phyloP scores from a whole-genome alignment of 257 asterid species.

The Solanum pinnatisectum region DNA sequence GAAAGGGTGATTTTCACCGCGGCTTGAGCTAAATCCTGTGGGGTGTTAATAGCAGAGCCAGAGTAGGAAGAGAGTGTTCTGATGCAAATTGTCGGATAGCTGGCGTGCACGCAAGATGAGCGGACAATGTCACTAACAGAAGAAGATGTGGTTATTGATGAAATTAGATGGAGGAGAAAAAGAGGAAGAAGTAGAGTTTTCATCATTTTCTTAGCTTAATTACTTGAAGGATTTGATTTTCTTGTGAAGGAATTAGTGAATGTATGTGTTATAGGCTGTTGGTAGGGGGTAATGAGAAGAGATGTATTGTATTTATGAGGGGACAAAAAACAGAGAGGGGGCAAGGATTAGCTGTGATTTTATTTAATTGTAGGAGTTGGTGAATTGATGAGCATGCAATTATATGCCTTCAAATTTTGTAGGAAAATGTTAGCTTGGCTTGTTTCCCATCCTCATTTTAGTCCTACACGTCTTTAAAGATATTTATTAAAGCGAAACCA shows the following conservation, averaged over 20 bases:
- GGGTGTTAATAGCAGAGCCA: slow-evolving; percentile 47
- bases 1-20: slow-evolving; percentile 64
- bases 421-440: background rate
- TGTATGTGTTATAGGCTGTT: background rate
- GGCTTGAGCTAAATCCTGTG: slow-evolving; percentile 58
- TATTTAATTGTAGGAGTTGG: background rate
- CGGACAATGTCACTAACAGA: slow-evolving; percentile 39
- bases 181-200: slow-evolving; percentile 5
- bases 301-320: background rate
- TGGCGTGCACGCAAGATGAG: slow-evolving; percentile 73
- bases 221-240: background rate
- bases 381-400: background rate
- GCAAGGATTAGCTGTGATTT: background rate
- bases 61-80: slow-evolving; percentile 67
- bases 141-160: background rate
- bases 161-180: background rate
- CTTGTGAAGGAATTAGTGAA: background rate
- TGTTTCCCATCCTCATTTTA: background rate
- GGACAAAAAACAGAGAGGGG: background rate
- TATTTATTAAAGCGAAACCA: too few relatives aligned
- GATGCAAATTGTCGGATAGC: slow-evolving; percentile 76
- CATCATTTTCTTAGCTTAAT: background rate
- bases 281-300: background rate
- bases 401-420: background rate
- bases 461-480: background rate